Conservation (phyloP, 768 basidiomycete species). For the Termitomyces sp. region DNA sequence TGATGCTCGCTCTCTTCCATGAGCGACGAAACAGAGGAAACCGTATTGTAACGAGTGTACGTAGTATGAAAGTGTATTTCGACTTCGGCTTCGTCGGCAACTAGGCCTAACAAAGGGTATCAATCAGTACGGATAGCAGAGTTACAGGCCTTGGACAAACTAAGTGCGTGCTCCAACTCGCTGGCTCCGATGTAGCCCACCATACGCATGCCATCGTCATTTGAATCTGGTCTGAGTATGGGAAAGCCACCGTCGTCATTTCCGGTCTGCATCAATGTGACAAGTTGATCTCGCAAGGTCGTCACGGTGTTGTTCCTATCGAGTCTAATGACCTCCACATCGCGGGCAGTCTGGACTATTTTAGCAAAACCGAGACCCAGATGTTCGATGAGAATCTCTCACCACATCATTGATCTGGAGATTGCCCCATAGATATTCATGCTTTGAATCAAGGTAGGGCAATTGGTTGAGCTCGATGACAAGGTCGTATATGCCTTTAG, state of each 20-base stretch:
- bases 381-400: slow-evolving; percentile 21
- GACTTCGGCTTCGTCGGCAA: slow-evolving; percentile 68
- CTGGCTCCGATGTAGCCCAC: slow-evolving; percentile 89
- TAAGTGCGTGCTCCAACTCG: slow-evolving; percentile 90
- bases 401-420: slow-evolving; percentile 77
- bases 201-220: slow-evolving; percentile 52
- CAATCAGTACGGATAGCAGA: neutral
- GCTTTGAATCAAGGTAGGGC: slow-evolving; percentile 89
- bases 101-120: slow-evolving; percentile 44
- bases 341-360: slow-evolving; percentile 50
- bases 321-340: slow-evolving; percentile 64
- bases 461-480: slow-evolving; percentile 90
- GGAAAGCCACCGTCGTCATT: slow-evolving; percentile 85
- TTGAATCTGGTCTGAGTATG: slow-evolving; percentile 51
- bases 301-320: slow-evolving; percentile 75
- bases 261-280: slow-evolving; percentile 47
- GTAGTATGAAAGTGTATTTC: slow-evolving; percentile 58
- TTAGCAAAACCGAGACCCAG: neutral
- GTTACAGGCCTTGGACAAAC: slow-evolving; percentile 34
- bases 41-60: slow-evolving; percentile 33
- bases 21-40: slow-evolving; percentile 60
- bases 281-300: slow-evolving; percentile 66
- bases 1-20: slow-evolving; percentile 30
- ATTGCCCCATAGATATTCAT: slow-evolving; percentile 82
- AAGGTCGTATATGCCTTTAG: slow-evolving; percentile 95